Base-by-base conservation (phyloP, 2,329 filamentous ascomycete species). In the Tolypocladium guangdongense region DNA sequence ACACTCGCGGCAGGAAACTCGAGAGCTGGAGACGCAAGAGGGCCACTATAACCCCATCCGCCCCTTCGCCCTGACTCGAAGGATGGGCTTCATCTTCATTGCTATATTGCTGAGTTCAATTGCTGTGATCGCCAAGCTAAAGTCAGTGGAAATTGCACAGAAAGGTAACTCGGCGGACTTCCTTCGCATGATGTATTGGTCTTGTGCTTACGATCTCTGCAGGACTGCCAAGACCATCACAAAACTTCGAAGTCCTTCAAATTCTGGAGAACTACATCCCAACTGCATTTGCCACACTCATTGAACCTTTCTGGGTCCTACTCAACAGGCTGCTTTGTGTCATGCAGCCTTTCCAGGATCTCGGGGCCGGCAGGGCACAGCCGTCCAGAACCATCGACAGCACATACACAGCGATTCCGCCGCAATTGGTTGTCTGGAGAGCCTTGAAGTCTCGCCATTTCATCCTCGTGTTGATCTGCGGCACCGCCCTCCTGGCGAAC, bases 261-360 rank as follows among this genome's bases (percentile, higher is more conserved):
- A 38, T 76, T 0, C 35, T 76, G 0, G 68, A 73, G 8, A 75
- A 71, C 7, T 83, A 82, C 49, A 63, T 83, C 0, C 81, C 81
- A 0, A 82, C 78, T 0, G 67, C 72, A 0, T 66, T 83, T 4
- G 76, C 79, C 0, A 83, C 81, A 0, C 51, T 82, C 0, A 67
- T 83, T 0, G 81, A 85, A 37, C 80, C 81, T 0, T 70, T 78
- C 1, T 82, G 81, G 75, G 64, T 81, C 0, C 59, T 83, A 0
- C 54, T 85, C 0, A 83, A 81, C 43, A 69, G 81, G 0, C 52
- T 78, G 0, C 57, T 82, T 0, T 82, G 78, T 41, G 60, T 82
- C 10, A 56, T 84, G 0, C 75, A 81, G 33, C 81, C 81, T 0
- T 76, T 81, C 20, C 69, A 77, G 2, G 72, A 78, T 16, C 64